Conservation (phyloP, 139 green algal genomes). For the Nannochloris sp. region DNA sequence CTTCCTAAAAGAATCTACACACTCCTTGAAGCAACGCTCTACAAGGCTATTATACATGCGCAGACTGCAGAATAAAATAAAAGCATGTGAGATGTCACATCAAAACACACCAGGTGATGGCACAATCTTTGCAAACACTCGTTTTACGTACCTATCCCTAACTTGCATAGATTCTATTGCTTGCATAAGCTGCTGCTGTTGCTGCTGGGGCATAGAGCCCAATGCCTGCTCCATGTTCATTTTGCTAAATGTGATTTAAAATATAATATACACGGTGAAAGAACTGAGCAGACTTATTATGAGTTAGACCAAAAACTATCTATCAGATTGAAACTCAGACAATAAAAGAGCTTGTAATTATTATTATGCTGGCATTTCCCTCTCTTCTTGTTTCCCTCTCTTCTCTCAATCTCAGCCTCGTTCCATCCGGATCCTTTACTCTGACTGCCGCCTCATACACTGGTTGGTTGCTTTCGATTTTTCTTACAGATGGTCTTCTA, state of each 20-base stretch:
- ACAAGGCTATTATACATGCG: constrained; percentile 97
- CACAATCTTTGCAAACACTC: background rate
- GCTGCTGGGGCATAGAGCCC: constrained; percentile 16
- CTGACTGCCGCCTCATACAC: no score
- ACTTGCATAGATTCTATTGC: constrained; percentile 82
- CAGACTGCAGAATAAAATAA: constrained; percentile 45
- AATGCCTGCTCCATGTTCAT: background rate
- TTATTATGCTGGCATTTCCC: no score
- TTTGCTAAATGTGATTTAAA: background rate
- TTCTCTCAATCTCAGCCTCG: no score
- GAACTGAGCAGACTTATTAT: no score
- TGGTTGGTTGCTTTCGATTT: no score
- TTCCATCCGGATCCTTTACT: no score
- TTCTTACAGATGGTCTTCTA: no score
- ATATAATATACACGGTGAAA: constrained; percentile 1
- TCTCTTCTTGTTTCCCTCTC: no score
- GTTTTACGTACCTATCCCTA: constrained; percentile 66
- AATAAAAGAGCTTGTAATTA: no score
- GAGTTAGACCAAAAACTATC: no score
- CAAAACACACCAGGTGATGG: no score
- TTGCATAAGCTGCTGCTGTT: constrained; percentile 48
- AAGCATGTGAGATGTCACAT: background rate
- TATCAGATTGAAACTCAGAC: no score
- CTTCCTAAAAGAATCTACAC: constrained; percentile 83
- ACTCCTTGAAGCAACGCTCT: constrained; percentile 91